A percentile compares a stretch with the other conserved stretches of the same genome.
Conservation (phyloP, 2,329 filamentous ascomycete genomes). For the Lecanicillium sp. region DNA sequence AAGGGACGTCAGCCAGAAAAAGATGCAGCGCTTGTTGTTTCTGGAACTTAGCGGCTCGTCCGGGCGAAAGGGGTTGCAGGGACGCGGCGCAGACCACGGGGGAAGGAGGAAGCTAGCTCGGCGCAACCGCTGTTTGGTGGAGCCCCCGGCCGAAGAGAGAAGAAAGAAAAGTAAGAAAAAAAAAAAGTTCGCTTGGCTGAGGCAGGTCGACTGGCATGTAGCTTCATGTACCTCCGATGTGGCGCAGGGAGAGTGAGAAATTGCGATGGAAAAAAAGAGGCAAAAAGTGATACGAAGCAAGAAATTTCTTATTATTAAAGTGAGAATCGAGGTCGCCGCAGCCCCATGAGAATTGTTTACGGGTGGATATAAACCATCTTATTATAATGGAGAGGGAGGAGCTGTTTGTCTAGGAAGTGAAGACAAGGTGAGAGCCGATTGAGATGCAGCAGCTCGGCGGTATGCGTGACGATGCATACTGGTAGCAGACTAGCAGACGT, state of each 20-base stretch:
- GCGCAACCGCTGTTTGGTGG: neutral
- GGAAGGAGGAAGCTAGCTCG: neutral
- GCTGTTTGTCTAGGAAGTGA: slow-evolving; percentile 5
- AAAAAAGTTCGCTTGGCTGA: neutral
- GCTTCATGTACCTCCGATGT: slow-evolving; percentile 11
- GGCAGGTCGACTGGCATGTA: slow-evolving; percentile 2
- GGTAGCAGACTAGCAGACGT: no score
- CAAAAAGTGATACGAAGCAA: neutral
- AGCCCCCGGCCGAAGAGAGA: neutral
- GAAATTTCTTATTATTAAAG: neutral
- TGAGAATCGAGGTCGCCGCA: neutral
- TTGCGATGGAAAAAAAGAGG: neutral
- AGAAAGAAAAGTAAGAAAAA: neutral
- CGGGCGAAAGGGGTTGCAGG: slow-evolving; percentile 8
- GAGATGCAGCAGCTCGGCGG: neutral
- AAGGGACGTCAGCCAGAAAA: neutral
- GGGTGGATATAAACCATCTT: neutral
- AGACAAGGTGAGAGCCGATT: neutral
- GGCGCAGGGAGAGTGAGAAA: slow-evolving; percentile 1
- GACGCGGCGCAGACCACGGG: slow-evolving; percentile 6
- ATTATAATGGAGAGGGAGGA: neutral
- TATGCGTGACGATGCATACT: neutral
- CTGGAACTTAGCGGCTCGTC: slow-evolving; percentile 5
- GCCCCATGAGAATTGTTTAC: neutral
- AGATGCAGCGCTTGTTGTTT: slow-evolving; percentile 1